These are phyloP conservation scores for Pestalotiopsis fici DNA, from an alignment of 2,329 filamentous ascomycete genomes.

Conservation along the genomic window DNA sequence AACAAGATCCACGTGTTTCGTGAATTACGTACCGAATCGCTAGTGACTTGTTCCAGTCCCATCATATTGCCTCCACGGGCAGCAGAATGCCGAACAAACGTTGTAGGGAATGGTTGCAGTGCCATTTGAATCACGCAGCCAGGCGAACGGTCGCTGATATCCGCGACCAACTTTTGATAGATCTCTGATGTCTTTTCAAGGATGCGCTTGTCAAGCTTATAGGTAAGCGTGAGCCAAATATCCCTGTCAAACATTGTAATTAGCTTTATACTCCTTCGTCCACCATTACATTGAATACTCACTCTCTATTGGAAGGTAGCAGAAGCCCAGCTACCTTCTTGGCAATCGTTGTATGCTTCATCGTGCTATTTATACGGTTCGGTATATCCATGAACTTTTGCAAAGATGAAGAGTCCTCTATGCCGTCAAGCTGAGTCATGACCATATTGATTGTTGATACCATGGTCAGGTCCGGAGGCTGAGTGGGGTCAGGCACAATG, in stretches of 20 bases:
- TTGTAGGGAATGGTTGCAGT: conserved; percentile 37
- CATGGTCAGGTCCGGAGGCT: conserved; percentile 9
- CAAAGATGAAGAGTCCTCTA: conserved; percentile 1
- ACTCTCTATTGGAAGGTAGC: background rate
- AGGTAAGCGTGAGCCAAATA: conserved; percentile 15
- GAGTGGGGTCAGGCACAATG: background rate
- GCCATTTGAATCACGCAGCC: conserved; percentile 28
- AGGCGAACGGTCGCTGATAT: conserved; percentile 25
- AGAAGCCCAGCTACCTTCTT: conserved; percentile 7
- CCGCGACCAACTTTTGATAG: conserved; percentile 36
- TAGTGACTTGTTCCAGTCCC: conserved; percentile 32
- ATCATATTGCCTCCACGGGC: conserved; percentile 40
- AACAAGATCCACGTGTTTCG: background rate
- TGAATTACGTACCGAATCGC: conserved; percentile 21
- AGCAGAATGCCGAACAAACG: conserved; percentile 32
- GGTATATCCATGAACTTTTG: conserved; percentile 7
- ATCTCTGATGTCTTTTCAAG: conserved; percentile 37
- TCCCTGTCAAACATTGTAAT: background rate
- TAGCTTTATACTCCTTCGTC: background rate
- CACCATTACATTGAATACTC: background rate
- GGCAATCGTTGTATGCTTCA: conserved; percentile 6
- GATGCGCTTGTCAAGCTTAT: conserved; percentile 21
- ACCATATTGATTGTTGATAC: conserved; percentile 1
- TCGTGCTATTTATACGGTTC: conserved; percentile 1
- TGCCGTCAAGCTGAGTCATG: conserved; percentile 7